Evolutionary conservation across 2,329 filamentous ascomycete genomes (phyloP).

Genomic region (Podosphaera xanthii): DNA sequence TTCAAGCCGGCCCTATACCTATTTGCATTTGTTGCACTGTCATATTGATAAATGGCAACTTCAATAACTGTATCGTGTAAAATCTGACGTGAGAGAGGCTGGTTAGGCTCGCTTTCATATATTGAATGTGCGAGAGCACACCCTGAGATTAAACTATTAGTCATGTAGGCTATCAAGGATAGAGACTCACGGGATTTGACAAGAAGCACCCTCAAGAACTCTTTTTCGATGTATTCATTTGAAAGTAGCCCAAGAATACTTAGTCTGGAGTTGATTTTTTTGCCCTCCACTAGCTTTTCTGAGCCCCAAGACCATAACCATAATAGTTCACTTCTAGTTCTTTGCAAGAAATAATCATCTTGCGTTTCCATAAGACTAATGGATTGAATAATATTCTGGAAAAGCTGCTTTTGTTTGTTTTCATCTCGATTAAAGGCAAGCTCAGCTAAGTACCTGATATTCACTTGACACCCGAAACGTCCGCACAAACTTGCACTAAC

Average conservation of each 20-base stretch:
- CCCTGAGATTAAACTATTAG: conserved; percentile 19
- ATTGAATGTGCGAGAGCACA: conserved; percentile 40
- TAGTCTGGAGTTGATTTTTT: conserved; percentile 21
- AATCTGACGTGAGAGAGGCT: conserved; percentile 24
- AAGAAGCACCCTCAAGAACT: conserved; percentile 46
- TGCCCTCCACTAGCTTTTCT: conserved; percentile 20
- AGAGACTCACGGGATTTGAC: conserved; percentile 30
- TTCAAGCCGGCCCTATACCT: conserved; percentile 53
- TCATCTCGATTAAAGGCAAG: conserved; percentile 39
- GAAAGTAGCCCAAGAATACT: conserved; percentile 32
- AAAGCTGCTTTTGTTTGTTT: conserved; percentile 38
- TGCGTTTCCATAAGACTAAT: conserved; percentile 22
- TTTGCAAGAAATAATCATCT: conserved; percentile 41
- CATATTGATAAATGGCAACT: conserved; percentile 47
- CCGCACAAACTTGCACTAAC: conserved; percentile 35
- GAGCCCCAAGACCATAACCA: conserved; percentile 56
- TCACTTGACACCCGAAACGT: conserved; percentile 24
- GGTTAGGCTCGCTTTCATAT: conserved; percentile 28
- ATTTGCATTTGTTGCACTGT: conserved; percentile 66
- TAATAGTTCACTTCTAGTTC: conserved; percentile 37
- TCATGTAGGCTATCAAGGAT: background rate
- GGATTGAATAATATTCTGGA: conserved; percentile 25
- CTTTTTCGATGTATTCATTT: conserved; percentile 39
- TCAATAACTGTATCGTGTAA: conserved; percentile 38
- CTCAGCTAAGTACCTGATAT: conserved; percentile 32